These are phyloP conservation scores for Verticillium tricorpus DNA, from an alignment of 2,329 filamentous ascomycete genomes.

Conservation along the genomic window DNA sequence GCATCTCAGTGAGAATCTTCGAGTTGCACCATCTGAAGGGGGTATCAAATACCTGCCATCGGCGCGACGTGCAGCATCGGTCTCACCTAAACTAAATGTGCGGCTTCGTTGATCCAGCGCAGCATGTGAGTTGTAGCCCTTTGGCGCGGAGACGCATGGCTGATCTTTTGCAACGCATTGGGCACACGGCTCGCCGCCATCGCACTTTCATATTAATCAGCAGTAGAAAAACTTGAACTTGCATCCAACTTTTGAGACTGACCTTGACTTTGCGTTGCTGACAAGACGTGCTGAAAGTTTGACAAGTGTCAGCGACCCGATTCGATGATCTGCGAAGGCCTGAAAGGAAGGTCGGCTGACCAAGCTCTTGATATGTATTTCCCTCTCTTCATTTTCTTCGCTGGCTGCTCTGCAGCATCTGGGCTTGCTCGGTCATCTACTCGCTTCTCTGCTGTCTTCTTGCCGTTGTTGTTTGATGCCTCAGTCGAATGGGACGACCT, in stretches of 20 bases:
- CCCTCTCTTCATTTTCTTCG: conserved; percentile 8
- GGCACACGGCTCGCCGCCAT: conserved; percentile 9
- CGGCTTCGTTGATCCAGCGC: neutral
- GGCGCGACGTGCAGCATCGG: neutral
- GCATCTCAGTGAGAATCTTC: neutral
- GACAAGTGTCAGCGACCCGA: neutral
- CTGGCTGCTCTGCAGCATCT: conserved; percentile 1
- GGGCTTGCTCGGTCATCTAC: neutral
- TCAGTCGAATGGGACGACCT: neutral
- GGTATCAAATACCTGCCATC: neutral
- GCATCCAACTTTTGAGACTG: neutral
- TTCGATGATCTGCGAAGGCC: neutral
- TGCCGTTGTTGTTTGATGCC: neutral
- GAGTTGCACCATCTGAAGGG: neutral
- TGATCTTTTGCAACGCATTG: conserved; percentile 6
- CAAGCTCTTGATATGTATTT: conserved; percentile 10
- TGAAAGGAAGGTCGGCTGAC: neutral
- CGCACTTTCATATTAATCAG: conserved; percentile 1
- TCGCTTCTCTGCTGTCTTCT: neutral
- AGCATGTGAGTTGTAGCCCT: neutral
- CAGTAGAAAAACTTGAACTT: neutral
- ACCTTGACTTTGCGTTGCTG: conserved; percentile 11
- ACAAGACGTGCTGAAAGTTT: conserved; percentile 3
- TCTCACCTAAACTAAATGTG: neutral
- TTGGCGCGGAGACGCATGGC: conserved; percentile 4